Base-by-base conservation (phyloP, 306 rosid species). In the Cyamopsis tetragonoloba region DNA sequence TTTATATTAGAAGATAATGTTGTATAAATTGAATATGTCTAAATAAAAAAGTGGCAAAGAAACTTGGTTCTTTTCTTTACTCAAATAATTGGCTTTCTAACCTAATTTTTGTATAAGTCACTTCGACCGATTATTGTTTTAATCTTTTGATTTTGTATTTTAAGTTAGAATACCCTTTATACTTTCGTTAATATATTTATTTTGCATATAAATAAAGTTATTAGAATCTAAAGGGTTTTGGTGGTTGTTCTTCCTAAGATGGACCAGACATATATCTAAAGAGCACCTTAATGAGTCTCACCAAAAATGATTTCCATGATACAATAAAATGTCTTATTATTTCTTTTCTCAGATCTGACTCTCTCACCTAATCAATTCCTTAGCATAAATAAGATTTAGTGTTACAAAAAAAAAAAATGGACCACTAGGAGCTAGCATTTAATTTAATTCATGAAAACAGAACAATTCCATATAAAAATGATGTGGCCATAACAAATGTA, bases 371-470 rank as follows among this genome's bases (percentile, higher is more conserved):
- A 76, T 50, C 34, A 31, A 18, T 53, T 27, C 60, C 35, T 23
- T 4, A 18, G 34, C 59, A 51, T 51, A 12, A 11, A 10, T n/a
- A n/a, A n/a, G n/a, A n/a, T n/a, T 23, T 51, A 26, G 35, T 9
- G 10, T 26, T 9, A 53, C 4, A 32, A 65, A 13, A n/a, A n/a
- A n/a, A n/a, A n/a, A n/a, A n/a, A n/a, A n/a, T n/a, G 78, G 75
- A 49, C 73, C 77, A 77, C 71, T 39, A 19, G 2, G 8, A 35
- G 77, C 67, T n/a, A n/a, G n/a, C n/a, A n/a, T n/a, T n/a, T n/a
- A n/a, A 81, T 69, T 69, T 57, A 81, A 62, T 77, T 62, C 51
- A 19, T 23, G 24, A 50, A 42, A 30, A 14, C 4, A 7, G 20
- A 38, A n/a, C n/a, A n/a, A 66, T 50, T 39, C 12, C 47, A 24